A percentile compares a stretch with the other conserved stretches of the same genome.
Evolutionary conservation across 495 filamentous ascomycete species (phyloP).

Genomic region (Penicillium parvum): DNA sequence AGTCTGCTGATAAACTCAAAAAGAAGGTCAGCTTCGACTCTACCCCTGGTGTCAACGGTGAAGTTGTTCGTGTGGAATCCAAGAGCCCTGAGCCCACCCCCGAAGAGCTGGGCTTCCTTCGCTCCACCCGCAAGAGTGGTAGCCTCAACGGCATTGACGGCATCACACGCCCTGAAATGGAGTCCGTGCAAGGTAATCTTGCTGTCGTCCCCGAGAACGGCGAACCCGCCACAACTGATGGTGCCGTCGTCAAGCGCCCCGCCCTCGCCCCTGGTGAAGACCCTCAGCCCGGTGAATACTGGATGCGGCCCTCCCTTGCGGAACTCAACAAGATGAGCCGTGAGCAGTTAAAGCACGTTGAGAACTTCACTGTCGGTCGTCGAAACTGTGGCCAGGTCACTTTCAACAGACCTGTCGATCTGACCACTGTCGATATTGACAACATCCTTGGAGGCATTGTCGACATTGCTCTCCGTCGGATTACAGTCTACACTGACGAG

Average conservation of each 20-base stretch:
- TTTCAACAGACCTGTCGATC: slow-evolving; percentile 78
- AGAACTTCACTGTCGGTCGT: slow-evolving; percentile 75
- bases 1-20: slow-evolving; percentile 49
- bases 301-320: slow-evolving; percentile 68
- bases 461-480: slow-evolving; percentile 63
- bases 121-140: slow-evolving; percentile 45
- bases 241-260: slow-evolving; percentile 24
- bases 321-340: slow-evolving; percentile 71
- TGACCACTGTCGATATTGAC: slow-evolving; percentile 67
- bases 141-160: slow-evolving; percentile 50
- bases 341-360: slow-evolving; percentile 64
- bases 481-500: slow-evolving; percentile 79
- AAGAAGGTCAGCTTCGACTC: slow-evolving; percentile 92
- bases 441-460: slow-evolving; percentile 69
- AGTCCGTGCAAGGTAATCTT: slow-evolving; percentile 70
- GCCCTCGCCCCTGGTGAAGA: slow-evolving; percentile 40
- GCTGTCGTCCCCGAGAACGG: slow-evolving; percentile 72
- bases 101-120: slow-evolving; percentile 64
- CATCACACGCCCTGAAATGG: slow-evolving; percentile 57
- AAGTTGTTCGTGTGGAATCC: slow-evolving; percentile 42
- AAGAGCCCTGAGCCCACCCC: slow-evolving; percentile 52
- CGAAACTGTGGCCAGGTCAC: slow-evolving; percentile 70
- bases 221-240: slow-evolving; percentile 30
- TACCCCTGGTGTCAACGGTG: slow-evolving; percentile 39
- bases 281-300: slow-evolving; percentile 70